A percentile compares a stretch with the other conserved stretches of the same genome.
phyloP scores from a whole-genome alignment of 1,284 basidiomycete genomes.

The Heterobasidion occidentale region DNA sequence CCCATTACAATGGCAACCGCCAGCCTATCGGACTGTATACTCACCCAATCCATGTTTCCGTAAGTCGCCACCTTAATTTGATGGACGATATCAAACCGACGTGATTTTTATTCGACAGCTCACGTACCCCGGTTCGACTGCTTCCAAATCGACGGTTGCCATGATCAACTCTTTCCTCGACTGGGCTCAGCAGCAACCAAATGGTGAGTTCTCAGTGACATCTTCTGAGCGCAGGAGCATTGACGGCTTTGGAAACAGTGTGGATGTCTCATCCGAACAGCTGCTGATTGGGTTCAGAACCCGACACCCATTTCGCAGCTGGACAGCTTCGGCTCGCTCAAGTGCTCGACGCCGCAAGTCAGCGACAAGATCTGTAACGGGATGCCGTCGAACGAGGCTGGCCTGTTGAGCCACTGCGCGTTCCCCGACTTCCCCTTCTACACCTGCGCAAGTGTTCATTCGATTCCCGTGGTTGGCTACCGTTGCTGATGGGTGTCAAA shows the following conservation, averaged over 20 bases:
- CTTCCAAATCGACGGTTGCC: constrained; percentile 42
- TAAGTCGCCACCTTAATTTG: constrained; percentile 20
- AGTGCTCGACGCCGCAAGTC: constrained; percentile 57
- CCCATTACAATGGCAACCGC: constrained; percentile 66
- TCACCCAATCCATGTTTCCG: constrained; percentile 75
- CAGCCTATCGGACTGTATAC: constrained; percentile 80
- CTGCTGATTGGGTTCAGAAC: constrained; percentile 70
- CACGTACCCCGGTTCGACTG: constrained; percentile 49
- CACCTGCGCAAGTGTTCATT: constrained; percentile 49
- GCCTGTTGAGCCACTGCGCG: constrained; percentile 51
- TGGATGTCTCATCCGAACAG: constrained; percentile 77
- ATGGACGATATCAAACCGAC: background rate
- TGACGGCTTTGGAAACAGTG: constrained; percentile 26
- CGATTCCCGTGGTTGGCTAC: background rate
- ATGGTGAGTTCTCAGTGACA: constrained; percentile 33
- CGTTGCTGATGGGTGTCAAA: background rate
- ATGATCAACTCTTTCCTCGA: constrained; percentile 79
- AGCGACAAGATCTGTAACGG: constrained; percentile 65
- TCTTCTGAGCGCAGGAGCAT: background rate
- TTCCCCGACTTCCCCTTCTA: constrained; percentile 73
- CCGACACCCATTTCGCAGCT: constrained; percentile 61
- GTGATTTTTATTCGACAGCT: constrained; percentile 20
- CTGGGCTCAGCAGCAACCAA: constrained; percentile 70
- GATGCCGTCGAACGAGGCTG: constrained; percentile 54
- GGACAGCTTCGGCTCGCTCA: constrained; percentile 41